Evolutionary conservation across 768 basidiomycete genomes (phyloP).

Genomic region (Pleurotus cornucopiae): DNA sequence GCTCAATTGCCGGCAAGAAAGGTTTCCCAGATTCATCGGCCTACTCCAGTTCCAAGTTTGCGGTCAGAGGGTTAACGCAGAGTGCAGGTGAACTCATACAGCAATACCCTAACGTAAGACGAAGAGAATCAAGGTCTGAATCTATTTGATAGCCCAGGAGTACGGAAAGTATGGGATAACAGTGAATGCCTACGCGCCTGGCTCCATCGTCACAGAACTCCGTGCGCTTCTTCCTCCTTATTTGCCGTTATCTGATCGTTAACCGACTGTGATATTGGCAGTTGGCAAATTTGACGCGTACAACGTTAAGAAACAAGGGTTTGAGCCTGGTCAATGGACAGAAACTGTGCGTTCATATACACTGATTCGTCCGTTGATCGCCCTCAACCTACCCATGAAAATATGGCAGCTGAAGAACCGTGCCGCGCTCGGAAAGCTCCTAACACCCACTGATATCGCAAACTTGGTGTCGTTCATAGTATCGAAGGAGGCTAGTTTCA

Average conservation of each 20-base stretch:
- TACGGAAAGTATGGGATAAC: constrained; percentile 30
- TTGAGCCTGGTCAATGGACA: not conserved
- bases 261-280: not conserved
- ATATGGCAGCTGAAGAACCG: not conserved
- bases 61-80: constrained; percentile 15
- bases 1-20: constrained; percentile 34
- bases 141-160: constrained; percentile 22
- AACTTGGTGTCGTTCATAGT: constrained; percentile 27
- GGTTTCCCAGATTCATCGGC: constrained; percentile 14
- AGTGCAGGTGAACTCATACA: constrained; percentile 13
- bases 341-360: not conserved
- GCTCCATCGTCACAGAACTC: constrained; percentile 24
- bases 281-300: constrained; percentile 7
- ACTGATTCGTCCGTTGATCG: too few relatives aligned
- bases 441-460: constrained; percentile 22
- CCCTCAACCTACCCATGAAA: too few relatives aligned
- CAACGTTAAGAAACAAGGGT: constrained; percentile 3
- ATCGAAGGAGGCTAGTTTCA: constrained; percentile 24
- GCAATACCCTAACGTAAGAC: too few relatives aligned
- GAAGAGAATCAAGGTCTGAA: too few relatives aligned
- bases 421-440: constrained; percentile 6
- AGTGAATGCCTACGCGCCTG: constrained; percentile 36
- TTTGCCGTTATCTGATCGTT: too few relatives aligned
- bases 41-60: not conserved
- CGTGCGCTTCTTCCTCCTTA: constrained; percentile 15